Percentiles rank a stretch among this genome's conserved stretches.
Conservation (phyloP, 164 flowering plant species). For the Macadamia tetraphylla region DNA sequence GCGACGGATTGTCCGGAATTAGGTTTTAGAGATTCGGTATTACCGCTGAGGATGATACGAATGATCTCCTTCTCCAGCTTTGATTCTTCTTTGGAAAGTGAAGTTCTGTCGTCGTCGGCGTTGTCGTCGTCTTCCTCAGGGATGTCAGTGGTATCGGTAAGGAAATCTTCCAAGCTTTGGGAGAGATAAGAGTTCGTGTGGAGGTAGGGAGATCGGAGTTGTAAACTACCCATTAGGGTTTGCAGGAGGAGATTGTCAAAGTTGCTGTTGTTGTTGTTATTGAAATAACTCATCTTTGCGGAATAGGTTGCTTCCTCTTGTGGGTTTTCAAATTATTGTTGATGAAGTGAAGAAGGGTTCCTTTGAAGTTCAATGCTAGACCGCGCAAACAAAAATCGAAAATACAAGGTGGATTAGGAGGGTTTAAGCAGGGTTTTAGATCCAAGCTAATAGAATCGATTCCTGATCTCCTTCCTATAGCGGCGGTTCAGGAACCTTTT, state of each 20-base stretch:
- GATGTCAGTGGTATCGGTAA: not conserved
- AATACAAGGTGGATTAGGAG: too few relatives aligned
- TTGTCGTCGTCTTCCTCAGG: not conserved
- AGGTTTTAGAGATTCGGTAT: conserved; percentile 62
- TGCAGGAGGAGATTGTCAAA: not conserved
- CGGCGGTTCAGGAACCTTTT: too few relatives aligned
- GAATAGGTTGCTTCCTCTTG: too few relatives aligned
- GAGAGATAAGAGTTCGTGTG: not conserved
- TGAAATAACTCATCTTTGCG: not conserved
- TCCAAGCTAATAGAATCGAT: too few relatives aligned
- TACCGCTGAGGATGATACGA: conserved; percentile 44
- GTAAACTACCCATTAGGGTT: not conserved
- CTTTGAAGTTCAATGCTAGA: too few relatives aligned
- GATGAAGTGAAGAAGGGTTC: too few relatives aligned
- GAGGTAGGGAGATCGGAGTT: not conserved
- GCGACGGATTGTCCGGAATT: conserved; percentile 91
- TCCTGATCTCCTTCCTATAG: too few relatives aligned
- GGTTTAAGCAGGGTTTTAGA: too few relatives aligned
- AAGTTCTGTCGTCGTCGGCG: conserved; percentile 18
- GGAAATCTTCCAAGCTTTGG: not conserved
- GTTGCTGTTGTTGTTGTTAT: not conserved
- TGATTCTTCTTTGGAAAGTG: conserved; percentile 67
- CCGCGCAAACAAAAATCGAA: too few relatives aligned
- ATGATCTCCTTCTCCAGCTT: conserved; percentile 74
- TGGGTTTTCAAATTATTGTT: too few relatives aligned